Percentiles rank a stretch among this genome's conserved stretches.
Evolutionary conservation across 2,329 filamentous ascomycete genomes (phyloP).

Genomic region (Shiraia sp.): DNA sequence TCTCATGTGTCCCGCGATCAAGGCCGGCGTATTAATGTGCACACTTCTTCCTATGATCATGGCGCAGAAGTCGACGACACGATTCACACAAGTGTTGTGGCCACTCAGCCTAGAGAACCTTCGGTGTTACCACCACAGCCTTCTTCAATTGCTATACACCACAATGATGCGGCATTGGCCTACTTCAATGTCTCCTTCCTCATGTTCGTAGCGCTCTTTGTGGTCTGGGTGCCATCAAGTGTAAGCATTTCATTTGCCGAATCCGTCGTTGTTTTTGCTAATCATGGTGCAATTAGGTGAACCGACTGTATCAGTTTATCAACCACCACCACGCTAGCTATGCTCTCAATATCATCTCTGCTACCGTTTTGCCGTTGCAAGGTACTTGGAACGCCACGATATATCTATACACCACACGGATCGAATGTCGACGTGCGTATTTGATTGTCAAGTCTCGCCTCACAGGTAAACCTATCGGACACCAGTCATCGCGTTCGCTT

Average conservation of each 20-base stretch:
- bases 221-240: conserved; percentile 78
- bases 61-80: not conserved
- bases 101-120: conserved; percentile 2
- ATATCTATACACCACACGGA: conserved; percentile 57
- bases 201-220: conserved; percentile 71
- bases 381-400: conserved; percentile 85
- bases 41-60: not conserved
- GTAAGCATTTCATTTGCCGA: conserved; percentile 60
- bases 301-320: conserved; percentile 72
- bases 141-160: conserved; percentile 1
- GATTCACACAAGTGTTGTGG: conserved; percentile 13
- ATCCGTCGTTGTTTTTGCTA: conserved; percentile 42
- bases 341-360: conserved; percentile 69
- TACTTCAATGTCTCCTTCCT: conserved; percentile 72
- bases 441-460: conserved; percentile 9
- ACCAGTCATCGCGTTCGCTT: conserved; percentile 1
- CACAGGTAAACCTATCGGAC: conserved; percentile 4
- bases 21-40: not conserved
- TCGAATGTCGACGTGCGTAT: conserved; percentile 29
- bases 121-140: not conserved
- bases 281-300: conserved; percentile 51
- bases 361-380: conserved; percentile 77
- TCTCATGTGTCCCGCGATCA: conserved; percentile 2
- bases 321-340: conserved; percentile 54
- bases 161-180: conserved; percentile 63